Percentiles rank a stretch among this genome's conserved stretches.
Conservation (phyloP, 2,329 filamentous ascomycete genomes). For the Scedosporium minutisporum region DNA sequence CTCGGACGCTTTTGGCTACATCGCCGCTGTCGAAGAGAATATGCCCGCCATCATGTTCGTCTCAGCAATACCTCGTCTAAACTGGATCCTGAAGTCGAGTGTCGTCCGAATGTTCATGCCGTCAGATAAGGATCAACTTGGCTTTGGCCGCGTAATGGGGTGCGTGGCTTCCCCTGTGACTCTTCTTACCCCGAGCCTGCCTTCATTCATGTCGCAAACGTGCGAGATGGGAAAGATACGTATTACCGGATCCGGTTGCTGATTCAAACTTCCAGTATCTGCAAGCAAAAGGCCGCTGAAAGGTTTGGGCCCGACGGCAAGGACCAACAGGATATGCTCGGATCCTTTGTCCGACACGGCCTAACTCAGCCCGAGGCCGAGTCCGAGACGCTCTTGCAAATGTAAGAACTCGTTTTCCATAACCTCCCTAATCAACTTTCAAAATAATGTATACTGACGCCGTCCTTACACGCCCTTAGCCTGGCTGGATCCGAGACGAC, state of each 20-base stretch:
- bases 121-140: constrained; percentile 25
- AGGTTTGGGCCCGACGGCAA: constrained; percentile 33
- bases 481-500: constrained; percentile 50
- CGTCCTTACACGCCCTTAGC: constrained; percentile 13
- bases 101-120: constrained; percentile 31
- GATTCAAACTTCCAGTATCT: constrained; percentile 23
- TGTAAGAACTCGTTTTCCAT: constrained; percentile 12
- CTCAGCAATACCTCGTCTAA: constrained; percentile 29
- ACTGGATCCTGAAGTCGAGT: constrained; percentile 28
- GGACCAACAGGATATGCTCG: constrained; percentile 40
- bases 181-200: constrained; percentile 18
- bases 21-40: constrained; percentile 30
- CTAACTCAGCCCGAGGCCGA: constrained; percentile 27
- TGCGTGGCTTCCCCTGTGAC: constrained; percentile 19
- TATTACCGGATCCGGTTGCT: not conserved
- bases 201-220: too few species aligned
- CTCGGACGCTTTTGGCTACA: constrained; percentile 36
- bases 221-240: not conserved
- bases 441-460: not conserved
- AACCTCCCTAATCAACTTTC: not conserved
- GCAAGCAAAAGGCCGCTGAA: constrained; percentile 33
- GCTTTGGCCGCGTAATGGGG: constrained; percentile 34
- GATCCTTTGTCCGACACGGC: constrained; percentile 29
- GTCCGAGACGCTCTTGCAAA: constrained; percentile 32
- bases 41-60: constrained; percentile 34